Conservation (phyloP, 192 early-diverging fungal species). For the Dissophora globulifera region DNA sequence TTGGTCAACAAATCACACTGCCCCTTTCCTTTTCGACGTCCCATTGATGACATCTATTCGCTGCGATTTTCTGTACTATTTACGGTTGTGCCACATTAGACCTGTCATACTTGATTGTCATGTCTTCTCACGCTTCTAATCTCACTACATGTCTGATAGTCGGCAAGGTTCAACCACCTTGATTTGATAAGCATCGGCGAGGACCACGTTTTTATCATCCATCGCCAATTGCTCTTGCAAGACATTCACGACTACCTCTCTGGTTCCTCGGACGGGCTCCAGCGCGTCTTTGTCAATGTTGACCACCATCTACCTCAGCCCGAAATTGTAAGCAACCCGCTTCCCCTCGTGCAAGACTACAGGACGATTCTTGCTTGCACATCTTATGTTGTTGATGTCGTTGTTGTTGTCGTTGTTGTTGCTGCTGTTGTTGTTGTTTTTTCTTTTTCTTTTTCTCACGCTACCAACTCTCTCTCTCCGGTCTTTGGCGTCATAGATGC, state of each 20-base stretch:
- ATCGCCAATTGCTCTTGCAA: conserved; percentile 28
- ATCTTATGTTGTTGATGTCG: too few relatives aligned
- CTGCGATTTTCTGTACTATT: too few relatives aligned
- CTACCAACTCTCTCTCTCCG: background rate
- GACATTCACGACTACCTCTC: conserved; percentile 44
- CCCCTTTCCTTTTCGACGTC: too few relatives aligned
- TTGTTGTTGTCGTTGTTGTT: too few relatives aligned
- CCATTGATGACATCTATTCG: too few relatives aligned
- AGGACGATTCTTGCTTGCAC: too few relatives aligned
- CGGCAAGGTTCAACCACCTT: conserved; percentile 34
- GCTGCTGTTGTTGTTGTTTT: background rate
- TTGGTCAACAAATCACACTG: too few relatives aligned
- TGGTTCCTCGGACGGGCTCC: conserved; percentile 17
- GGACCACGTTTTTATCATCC: conserved; percentile 48
- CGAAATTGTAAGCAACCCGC: conserved; percentile 29
- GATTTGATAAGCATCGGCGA: conserved; percentile 42
- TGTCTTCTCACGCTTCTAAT: too few relatives aligned
- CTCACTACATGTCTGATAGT: too few relatives aligned
- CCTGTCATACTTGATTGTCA: too few relatives aligned
- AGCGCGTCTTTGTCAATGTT: conserved; percentile 50
- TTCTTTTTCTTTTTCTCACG: too few relatives aligned
- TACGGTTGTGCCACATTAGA: too few relatives aligned
- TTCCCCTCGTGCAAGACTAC: background rate
- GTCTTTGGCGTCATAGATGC: conserved; percentile 14
- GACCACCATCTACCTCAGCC: conserved; percentile 39